A percentile compares a stretch with the other conserved stretches of the same genome.
phyloP scores from a whole-genome alignment of 345 rosid species.

The Gossypioides kirkii region DNA sequence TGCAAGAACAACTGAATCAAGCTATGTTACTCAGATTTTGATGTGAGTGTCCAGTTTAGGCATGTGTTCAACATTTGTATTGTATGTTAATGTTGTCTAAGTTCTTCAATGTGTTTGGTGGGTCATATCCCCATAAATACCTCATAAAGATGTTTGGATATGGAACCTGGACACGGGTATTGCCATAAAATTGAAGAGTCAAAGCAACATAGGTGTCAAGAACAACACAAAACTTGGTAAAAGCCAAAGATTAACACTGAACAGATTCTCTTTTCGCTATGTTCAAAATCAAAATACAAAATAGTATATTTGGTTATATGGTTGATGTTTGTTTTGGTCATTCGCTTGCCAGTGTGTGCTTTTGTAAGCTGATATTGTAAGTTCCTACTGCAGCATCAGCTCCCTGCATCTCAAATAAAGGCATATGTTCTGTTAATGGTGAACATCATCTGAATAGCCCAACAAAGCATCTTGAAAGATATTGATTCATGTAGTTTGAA shows the following conservation, averaged over 20 bases:
- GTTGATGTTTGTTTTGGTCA: neutral
- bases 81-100: neutral
- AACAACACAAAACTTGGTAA: neutral
- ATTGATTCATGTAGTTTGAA: slow-evolving; percentile 25
- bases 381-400: slow-evolving; percentile 27
- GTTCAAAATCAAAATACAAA: neutral
- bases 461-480: slow-evolving; percentile 23
- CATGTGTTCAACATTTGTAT: neutral
- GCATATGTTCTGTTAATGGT: slow-evolving; percentile 17
- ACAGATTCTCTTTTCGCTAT: neutral
- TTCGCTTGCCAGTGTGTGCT: neutral
- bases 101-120: neutral
- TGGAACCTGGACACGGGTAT: neutral
- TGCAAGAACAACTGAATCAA: too few species aligned
- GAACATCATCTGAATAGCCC: slow-evolving; percentile 14
- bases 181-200: neutral
- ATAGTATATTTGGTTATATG: neutral
- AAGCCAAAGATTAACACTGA: neutral
- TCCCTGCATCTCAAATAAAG: slow-evolving; percentile 18
- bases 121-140: neutral
- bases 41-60: neutral
- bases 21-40: neutral
- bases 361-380: neutral
- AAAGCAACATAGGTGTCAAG: neutral
- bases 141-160: neutral